Evolutionary conservation across 768 basidiomycete species (phyloP), one percentile per base, ranked within the genome.

Genomic region (Suillus occidentalis): DNA sequence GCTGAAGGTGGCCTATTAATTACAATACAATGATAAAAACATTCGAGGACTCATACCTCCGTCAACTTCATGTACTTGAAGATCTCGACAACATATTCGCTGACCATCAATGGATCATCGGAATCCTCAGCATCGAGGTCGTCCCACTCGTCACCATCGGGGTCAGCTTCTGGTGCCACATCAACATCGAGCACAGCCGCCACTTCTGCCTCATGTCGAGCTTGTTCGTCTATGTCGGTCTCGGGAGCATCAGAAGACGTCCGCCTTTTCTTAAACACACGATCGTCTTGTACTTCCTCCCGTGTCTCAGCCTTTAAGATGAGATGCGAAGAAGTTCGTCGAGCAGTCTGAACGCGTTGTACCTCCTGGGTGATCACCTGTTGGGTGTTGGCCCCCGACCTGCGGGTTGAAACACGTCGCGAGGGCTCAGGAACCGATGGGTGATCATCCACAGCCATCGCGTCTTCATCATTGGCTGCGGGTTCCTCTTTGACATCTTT

Each of bases 91-190:
- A 97, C 96, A 72, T 99, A 99, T 77, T 98, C 94, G 79, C 90
- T 91, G 68, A 97, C 96, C 96, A 98, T 98, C 66, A 94, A 82
- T 16, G 97, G 97, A 72, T 99, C 97, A 59, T 95, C 94, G 61
- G 81, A 87, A 74, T 98, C 96, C 25, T 96, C 95, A 1, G 87
- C 88, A 68, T 98, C 95, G 18, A 99, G 84, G 72, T 99, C 97
- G 37, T 91, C 91, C 96, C 95, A 99, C 73, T 83, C 80, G 72
- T 80, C 69, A 67, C 82, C 82, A 63, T 90, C 81, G 4, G 88
- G 88, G 68, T 90, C 89, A 5, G 85, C 88, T 72, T 91, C 91
- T 4, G 71, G 74, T 66, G 87, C 85, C 14, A 79, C 80, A 39
- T 87, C 79, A 36, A 75, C 68, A 39, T 84, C 77, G 8, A 84